Evolutionary conservation across 805 yeast species (phyloP), one percentile per base, ranked within the genome.

Genomic region (Ogataea methanolica): DNA sequence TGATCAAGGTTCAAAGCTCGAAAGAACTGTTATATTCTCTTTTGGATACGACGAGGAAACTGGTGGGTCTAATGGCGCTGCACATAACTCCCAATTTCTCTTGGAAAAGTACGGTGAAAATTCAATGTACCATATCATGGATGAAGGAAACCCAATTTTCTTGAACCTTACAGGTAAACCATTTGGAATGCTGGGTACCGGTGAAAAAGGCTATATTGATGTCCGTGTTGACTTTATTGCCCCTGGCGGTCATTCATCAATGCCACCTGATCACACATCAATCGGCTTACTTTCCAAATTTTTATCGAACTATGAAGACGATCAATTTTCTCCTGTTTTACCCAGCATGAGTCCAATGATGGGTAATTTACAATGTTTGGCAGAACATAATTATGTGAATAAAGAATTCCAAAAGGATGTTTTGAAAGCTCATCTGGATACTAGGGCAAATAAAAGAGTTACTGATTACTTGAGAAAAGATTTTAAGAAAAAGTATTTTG

Each of bases 31-130:
- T 5, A 51, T 87, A 8, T 63, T 83, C 2, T 79, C 85, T 0
- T 78, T 82, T 57, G 95, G 95, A 3, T 83, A 79, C 55, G 95
- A 87, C 58, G 96, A 87, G 66, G 96, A 87, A 60, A 73, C 76
- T 39, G 72, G 78, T 36, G 92, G 94, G 4, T 47, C 53, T n/a
- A 60, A 70, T 2, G 88, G 89, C 42, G 92, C 92, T 16, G 59
- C 60, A 5, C 41, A 61, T 21, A 67, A 85, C n/a, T 70, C 75
- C 6, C 50, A 69, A 17, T 65, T 63, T 49, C 59, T 87, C n/a
- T 66, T 67, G 26, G 68, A 74, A 19, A 72, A 73, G 44, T 82
- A 76, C 55, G 95, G 94, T 7, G 54, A 62, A 21, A 72, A 85
- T 48, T 73, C 82, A 1, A 53, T 86, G 36, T 76, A 76, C 50